Evolutionary conservation across 169 alveolate species (phyloP).

Genomic region (Neospora caninum): DNA sequence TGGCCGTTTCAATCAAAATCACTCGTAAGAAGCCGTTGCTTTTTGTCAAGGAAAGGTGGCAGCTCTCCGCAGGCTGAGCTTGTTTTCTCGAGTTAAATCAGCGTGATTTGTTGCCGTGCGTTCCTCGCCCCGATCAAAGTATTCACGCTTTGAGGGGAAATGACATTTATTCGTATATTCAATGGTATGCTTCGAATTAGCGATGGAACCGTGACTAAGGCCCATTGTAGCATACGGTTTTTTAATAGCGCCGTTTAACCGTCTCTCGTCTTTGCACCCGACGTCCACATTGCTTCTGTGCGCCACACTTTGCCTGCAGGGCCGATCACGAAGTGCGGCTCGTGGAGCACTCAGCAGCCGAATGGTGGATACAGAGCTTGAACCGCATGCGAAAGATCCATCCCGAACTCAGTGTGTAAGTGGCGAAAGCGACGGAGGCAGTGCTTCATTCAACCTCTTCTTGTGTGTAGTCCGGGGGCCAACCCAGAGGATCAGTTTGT

Average conservation of each 20-base stretch:
- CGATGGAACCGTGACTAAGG: too few relatives aligned
- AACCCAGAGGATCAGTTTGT: background rate
- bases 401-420: conserved; percentile 49
- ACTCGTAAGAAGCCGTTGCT: background rate
- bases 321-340: conserved; percentile 26
- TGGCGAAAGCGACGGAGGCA: background rate
- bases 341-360: conserved; percentile 35
- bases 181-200: too few relatives aligned
- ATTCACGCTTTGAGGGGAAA: too few relatives aligned
- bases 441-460: background rate
- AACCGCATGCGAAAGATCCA: conserved; percentile 40
- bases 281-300: background rate
- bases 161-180: too few relatives aligned
- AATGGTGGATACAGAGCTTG: conserved; percentile 56
- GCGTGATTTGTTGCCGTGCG: too few relatives aligned
- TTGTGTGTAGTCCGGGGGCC: background rate
- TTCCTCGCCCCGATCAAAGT: too few relatives aligned
- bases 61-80: background rate
- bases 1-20: conserved; percentile 15
- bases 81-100: too few relatives aligned
- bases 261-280: background rate
- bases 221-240: too few relatives aligned
- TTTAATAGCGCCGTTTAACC: background rate
- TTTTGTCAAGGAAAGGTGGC: too few relatives aligned
- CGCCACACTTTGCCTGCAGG: background rate